Percentiles rank a stretch among this genome's conserved stretches.
Evolutionary conservation across 345 rosid genomes (phyloP).

Genomic region (Conringia planisiliqua): DNA sequence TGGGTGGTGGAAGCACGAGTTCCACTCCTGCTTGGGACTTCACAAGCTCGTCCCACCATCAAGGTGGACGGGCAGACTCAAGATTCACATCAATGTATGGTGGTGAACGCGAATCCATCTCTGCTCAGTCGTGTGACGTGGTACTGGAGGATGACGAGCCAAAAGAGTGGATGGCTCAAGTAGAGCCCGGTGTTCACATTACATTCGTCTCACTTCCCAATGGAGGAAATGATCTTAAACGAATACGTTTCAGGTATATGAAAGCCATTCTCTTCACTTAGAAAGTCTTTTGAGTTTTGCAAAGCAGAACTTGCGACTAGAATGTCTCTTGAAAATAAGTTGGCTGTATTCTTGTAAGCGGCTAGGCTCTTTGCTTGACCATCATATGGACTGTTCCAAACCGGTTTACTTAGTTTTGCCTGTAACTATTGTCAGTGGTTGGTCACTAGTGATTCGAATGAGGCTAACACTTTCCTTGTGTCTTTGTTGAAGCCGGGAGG

Average conservation of each 20-base stretch:
- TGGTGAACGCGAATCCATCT: slow-evolving; percentile 59
- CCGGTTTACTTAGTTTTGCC: neutral
- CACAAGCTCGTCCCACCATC: slow-evolving; percentile 44
- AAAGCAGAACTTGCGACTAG: neutral
- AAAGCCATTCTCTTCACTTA: neutral
- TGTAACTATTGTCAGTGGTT: neutral
- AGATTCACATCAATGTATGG: slow-evolving; percentile 37
- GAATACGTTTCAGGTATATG: slow-evolving; percentile 86
- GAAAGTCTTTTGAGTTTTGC: neutral
- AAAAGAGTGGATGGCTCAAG: slow-evolving; percentile 99
- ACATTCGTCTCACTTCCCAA: slow-evolving; percentile 86
- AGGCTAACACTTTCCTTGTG: slow-evolving; percentile 12
- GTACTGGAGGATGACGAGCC: slow-evolving; percentile 79
- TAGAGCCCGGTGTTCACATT: slow-evolving; percentile 95
- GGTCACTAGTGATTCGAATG: neutral
- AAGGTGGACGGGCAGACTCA: slow-evolving; percentile 45
- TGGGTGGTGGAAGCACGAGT: slow-evolving; percentile 40
- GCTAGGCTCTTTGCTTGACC: neutral
- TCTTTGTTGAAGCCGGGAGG: slow-evolving; percentile 70
- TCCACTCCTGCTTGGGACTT: slow-evolving; percentile 99
- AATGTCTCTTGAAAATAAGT: neutral
- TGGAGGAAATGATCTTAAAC: slow-evolving; percentile 94
- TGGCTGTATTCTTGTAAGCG: neutral
- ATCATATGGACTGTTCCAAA: neutral
- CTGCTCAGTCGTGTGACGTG: slow-evolving; percentile 65